Evolutionary conservation across 2,329 filamentous ascomycete genomes (phyloP), one percentile per base, ranked within the genome.

Genomic region (Decorospora gaudefroyi): DNA sequence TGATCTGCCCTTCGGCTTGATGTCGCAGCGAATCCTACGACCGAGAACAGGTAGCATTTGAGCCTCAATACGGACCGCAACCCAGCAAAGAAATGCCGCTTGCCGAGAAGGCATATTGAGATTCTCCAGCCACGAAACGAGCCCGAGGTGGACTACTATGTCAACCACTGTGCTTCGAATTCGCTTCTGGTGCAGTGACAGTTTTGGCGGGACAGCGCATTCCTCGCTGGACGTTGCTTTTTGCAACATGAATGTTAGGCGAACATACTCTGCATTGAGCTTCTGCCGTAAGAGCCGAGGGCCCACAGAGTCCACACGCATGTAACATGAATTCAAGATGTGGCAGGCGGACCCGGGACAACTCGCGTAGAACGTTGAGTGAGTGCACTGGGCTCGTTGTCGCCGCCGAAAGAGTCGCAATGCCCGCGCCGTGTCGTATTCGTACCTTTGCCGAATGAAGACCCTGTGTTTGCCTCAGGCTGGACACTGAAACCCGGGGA

Each of bases 401-500:
- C 19, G 25, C 27, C 18, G 31, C 40, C 22, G 13, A 31, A 15
- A 21, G 12, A 15, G 31, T 38, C 37, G 32, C 36, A 36, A 34
- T 46, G 44, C 40, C 35, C 41, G 42, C 23, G 26, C 35, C 27
- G 40, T 27, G 35, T 40, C 21, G 22, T 21, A 46, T 40, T 47
- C 23, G 34, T 45, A 41, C 39, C 29, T 23, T 42, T 43, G 32
- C 34, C 31, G 41, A 34, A 28, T 8, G 19, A 11, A 22, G 26
- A 42, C 32, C 38, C 26, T 42, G 30, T 42, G 38, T 48, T 37
- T 50, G 49, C 43, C 46, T 52, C 41, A 53, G 79, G 81, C 68
- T 71, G 75, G 41, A 73, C 75, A 17, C 92, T 88, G 89, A 88
- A 83, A 73, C 72, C 78, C 56, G 79, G 77, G 62, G 76, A 92